phyloP scores from a whole-genome alignment of 257 asterid species.

The Plectranthus barbatus region DNA sequence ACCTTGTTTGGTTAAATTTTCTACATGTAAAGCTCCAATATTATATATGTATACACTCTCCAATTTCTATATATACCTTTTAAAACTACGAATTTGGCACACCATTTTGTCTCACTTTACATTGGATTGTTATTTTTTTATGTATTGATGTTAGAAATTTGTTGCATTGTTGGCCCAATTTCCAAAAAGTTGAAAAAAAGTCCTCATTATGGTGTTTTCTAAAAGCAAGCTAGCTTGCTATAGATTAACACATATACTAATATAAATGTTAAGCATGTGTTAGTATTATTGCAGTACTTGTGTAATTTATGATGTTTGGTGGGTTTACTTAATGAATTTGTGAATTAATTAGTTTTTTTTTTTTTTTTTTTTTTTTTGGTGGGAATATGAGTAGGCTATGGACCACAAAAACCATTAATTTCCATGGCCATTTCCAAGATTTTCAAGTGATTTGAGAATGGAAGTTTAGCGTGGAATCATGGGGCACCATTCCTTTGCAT shows the following conservation, averaged over 20 bases:
- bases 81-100: not conserved
- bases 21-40: not conserved
- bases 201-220: conserved; percentile 19
- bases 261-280: too few relatives aligned
- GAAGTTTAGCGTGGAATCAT: conserved; percentile 7
- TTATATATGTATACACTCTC: not conserved
- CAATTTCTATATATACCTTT: not conserved
- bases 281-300: not conserved
- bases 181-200: conserved; percentile 4
- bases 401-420: conserved; percentile 15
- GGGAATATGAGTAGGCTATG: conserved; percentile 12
- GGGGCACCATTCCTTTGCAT: conserved; percentile 20
- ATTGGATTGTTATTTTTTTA: not conserved
- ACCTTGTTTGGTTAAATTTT: not conserved
- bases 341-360: not conserved
- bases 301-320: conserved; percentile 7
- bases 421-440: conserved; percentile 11
- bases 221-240: not conserved
- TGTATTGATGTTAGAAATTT: not conserved
- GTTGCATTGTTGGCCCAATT: conserved; percentile 10
- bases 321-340: conserved; percentile 3
- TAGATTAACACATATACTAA: too few relatives aligned
- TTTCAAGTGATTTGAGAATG: not conserved
- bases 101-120: not conserved
- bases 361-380: not conserved